phyloP scores from a whole-genome alignment of 352 stramenopile genomes.

The Pythium plurisporium region DNA sequence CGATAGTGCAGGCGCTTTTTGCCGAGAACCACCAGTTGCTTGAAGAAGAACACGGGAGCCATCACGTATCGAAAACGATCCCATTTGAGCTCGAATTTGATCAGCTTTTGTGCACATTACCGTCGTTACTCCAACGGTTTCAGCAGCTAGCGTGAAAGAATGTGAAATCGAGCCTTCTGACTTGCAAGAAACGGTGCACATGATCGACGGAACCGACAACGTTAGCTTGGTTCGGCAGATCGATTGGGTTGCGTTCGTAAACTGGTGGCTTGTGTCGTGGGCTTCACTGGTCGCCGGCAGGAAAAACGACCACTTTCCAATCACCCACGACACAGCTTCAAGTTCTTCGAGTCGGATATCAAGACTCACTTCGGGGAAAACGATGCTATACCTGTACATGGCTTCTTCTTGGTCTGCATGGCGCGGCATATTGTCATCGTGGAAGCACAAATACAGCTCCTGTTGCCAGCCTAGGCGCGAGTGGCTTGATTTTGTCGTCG shows the following conservation, averaged over 20 bases:
- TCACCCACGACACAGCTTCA: constrained; percentile 56
- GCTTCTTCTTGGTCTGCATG: constrained; percentile 29
- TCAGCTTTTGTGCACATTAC: constrained; percentile 13
- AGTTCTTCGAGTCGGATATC: constrained; percentile 54
- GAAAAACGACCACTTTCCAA: constrained; percentile 81
- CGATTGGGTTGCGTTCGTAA: neutral
- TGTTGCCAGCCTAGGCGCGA: constrained; percentile 12
- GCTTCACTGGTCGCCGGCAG: constrained; percentile 24
- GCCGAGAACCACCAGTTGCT: constrained; percentile 31
- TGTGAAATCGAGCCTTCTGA: neutral
- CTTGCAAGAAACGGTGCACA: constrained; percentile 4
- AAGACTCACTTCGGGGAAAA: constrained; percentile 40
- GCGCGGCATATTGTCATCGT: neutral
- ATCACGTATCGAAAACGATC: constrained; percentile 29
- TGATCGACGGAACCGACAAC: constrained; percentile 5
- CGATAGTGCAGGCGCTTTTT: constrained; percentile 37
- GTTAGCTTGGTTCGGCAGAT: constrained; percentile 5
- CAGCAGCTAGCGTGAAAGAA: constrained; percentile 23
- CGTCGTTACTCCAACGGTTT: constrained; percentile 24
- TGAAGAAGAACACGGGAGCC: constrained; percentile 30
- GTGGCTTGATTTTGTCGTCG: constrained; percentile 14
- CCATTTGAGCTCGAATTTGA: constrained; percentile 10
- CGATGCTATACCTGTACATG: constrained; percentile 69
- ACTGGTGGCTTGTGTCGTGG: neutral
- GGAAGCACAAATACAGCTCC: constrained; percentile 9